Evolutionary conservation across 2,329 filamentous ascomycete genomes (phyloP), one percentile per base, ranked within the genome.

Genomic region (Penicillium decumbens): DNA sequence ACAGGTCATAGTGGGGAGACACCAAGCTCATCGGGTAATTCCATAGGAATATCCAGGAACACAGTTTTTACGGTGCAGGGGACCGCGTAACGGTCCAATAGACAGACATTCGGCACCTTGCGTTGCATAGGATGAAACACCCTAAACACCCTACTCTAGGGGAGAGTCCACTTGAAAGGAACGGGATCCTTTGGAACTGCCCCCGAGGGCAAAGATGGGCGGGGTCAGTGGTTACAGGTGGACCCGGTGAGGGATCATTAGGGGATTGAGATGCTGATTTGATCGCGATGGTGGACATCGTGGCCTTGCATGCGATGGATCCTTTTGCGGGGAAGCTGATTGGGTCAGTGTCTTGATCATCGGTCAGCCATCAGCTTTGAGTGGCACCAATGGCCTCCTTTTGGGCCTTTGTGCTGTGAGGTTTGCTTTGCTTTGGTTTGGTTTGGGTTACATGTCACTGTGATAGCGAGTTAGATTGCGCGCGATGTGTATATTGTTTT

Each of bases 51-150:
- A 37, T 49, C 27, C 29, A 23, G 32, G 37, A 49, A 41, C 30
- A 44, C 37, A 27, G 24, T 29, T 35, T 45, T 37, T 41, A 23
- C 41, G 45, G 38, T 33, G 41, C 41, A 32, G 38, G 43, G 42
- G 47, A 39, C 48, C 20, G 18, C 23, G 32, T 24, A 32, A 37
- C 20, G 37, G 37, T 13, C 52, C 54, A 53, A 53, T 51, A 8
- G 43, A 20, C 15, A 15, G n/a, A 6, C 32, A 20, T 25, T 8
- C 20, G 32, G 40, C 27, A 25, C 48, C 53, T 54, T 53, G 53
- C 50, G 55, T 52, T 50, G 50, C 53, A 57, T 46, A 37, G 54
- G 46, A 43, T 57, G 55, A 57, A 57, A 57, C 55, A 4, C 20
- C 15, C 20, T 23, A 23, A 23, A 23, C 20, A 50, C 13, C 15